Base-by-base conservation (phyloP, 1,284 basidiomycete species). In the Microbotryum silenes-acaulis region DNA sequence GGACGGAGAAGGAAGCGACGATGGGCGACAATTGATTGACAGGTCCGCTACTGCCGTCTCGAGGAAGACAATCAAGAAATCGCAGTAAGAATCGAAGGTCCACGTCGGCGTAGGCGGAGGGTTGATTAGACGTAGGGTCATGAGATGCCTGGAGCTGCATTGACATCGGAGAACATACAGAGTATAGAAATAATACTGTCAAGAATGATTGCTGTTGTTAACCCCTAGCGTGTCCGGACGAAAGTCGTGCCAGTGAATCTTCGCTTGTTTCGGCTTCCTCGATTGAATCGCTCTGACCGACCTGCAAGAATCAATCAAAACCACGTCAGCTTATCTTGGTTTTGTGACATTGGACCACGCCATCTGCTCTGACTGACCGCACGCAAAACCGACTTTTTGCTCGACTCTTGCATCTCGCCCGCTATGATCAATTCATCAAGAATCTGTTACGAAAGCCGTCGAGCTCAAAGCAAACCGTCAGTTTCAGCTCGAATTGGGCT, bases 401-500 rank as follows among this genome's bases (percentile, higher is more conserved):
- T 93, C 1, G 93, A 93, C 74, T 99, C 96, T 78, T 99, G 94
- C 70, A 99, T 80, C 77, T 99, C 96, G 51, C 96, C 96, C 6
- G 92, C 88, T 65, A 98, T 97, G 75, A 99, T 93, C 57, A 98
- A 81, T 76, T 99, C 96, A 75, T 98, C 96, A 60, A 99, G 79
- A 70, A 97, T 96, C 89, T 91, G 71, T 50, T 33, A 53, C 57
- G 12, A n/a, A 12, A 1, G 18, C 42, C 45, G 42, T 72, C 16
- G 55, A 59, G 64, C 57, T 51, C 49, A 37, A 42, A 68, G 62
- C 62, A 6, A 42, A 6, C 37, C 12, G 37, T 27, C 20, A 60
- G 44, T 59, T 9, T 58, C 33, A 60, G 56, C 37, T 33, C 14
- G n/a, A 21, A n/a, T 9, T 47, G 31, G 46, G 33, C 23, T 42